Conservation (phyloP, 2,329 filamentous ascomycete genomes). For the Scleromitrula shiraiana region DNA sequence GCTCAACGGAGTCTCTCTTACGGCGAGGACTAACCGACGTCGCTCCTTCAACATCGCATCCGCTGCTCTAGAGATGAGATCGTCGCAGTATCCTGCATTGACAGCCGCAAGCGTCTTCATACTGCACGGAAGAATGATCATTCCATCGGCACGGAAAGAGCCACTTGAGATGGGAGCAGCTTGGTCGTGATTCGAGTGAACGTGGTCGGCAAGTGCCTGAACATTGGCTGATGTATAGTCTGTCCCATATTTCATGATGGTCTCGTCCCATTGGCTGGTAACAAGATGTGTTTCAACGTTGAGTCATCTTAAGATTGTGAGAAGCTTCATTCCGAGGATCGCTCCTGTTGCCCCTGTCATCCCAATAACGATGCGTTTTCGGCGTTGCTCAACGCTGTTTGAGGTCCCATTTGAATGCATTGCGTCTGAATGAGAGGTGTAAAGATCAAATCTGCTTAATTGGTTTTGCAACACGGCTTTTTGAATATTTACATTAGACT, state of each 20-base stretch:
- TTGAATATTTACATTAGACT: too few relatives aligned
- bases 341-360: constrained; percentile 44
- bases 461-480: not conserved
- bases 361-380: constrained; percentile 36
- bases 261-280: constrained; percentile 41
- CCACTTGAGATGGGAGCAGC: constrained; percentile 38
- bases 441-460: not conserved
- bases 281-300: constrained; percentile 42
- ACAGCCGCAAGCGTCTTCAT: constrained; percentile 42
- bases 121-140: constrained; percentile 41
- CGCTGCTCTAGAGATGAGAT: constrained; percentile 38
- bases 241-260: constrained; percentile 41
- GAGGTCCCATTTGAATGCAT: not conserved
- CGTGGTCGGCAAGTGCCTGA: constrained; percentile 32
- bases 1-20: constrained; percentile 38
- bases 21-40: constrained; percentile 33
- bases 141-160: constrained; percentile 37
- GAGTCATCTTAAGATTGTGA: constrained; percentile 34
- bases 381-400: constrained; percentile 1
- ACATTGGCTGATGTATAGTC: constrained; percentile 32
- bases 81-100: constrained; percentile 35
- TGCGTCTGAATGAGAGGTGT: not conserved
- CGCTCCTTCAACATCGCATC: constrained; percentile 41
- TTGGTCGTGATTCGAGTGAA: constrained; percentile 36
- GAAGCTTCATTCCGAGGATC: constrained; percentile 35